Percentiles rank a stretch among this genome's conserved stretches.
These are phyloP conservation scores for Hypoxylon subgilvum DNA, from an alignment of 495 filamentous ascomycete genomes.

Conservation along the genomic window DNA sequence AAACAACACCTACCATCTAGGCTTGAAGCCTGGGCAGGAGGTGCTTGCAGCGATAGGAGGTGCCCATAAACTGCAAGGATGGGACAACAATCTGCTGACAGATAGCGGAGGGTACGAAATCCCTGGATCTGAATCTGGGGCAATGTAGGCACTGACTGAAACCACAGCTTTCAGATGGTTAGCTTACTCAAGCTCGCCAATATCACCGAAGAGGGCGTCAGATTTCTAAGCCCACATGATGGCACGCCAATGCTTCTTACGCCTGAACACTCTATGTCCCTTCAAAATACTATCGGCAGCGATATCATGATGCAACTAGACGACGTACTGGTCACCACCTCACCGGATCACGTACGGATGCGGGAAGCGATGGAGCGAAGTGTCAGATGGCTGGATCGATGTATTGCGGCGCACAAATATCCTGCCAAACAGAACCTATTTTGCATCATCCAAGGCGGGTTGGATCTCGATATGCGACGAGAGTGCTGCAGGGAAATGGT, in stretches of 20 bases:
- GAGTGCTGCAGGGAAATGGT: conserved; percentile 92
- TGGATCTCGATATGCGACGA: conserved; percentile 86
- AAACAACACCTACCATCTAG: conserved; percentile 98
- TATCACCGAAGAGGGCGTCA: conserved; percentile 93
- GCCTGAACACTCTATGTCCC: conserved; percentile 92
- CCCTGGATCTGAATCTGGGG: not conserved
- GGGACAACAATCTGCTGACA: conserved; percentile 92
- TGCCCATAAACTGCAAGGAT: conserved; percentile 91
- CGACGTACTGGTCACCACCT: conserved; percentile 95
- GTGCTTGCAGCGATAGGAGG: conserved; percentile 86
- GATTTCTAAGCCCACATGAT: conserved; percentile 93
- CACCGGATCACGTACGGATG: conserved; percentile 84
- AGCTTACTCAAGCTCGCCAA: conserved; percentile 91
- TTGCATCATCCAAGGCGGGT: conserved; percentile 95
- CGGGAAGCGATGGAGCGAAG: conserved; percentile 93
- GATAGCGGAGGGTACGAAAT: conserved; percentile 91
- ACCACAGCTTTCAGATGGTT: conserved; percentile 92
- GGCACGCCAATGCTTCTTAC: conserved; percentile 96
- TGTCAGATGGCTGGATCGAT: conserved; percentile 98
- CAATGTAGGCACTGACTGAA: conserved; percentile 8
- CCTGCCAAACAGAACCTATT: conserved; percentile 90
- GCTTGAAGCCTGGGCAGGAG: conserved; percentile 89
- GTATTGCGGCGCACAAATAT: conserved; percentile 88
- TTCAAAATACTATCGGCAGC: conserved; percentile 96
- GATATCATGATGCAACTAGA: conserved; percentile 99